Conservation (phyloP, 768 basidiomycete species). For the Tulasnella sp. region DNA sequence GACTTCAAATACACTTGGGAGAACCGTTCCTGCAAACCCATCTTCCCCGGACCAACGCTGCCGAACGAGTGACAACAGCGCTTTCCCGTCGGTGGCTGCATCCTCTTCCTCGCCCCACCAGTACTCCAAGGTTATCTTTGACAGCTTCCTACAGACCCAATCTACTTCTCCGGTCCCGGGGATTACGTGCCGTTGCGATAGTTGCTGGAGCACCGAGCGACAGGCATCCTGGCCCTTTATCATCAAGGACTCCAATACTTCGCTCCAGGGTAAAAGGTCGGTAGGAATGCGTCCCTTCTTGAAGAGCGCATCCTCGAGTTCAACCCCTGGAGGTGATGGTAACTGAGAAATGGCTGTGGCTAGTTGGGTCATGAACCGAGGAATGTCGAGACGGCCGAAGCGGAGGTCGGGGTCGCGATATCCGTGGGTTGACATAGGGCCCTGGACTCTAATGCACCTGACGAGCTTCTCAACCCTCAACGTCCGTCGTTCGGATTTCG, state of each 20-base stretch:
- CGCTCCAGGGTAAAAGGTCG: not conserved
- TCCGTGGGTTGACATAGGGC: not conserved
- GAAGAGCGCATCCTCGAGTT: not conserved
- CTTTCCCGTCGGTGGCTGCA: not conserved
- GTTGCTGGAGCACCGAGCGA: not conserved
- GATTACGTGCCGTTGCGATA: not conserved
- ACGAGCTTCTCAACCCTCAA: not conserved
- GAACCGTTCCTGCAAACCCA: not conserved
- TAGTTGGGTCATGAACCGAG: not conserved
- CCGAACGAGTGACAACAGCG: not conserved
- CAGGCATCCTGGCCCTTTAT: not conserved
- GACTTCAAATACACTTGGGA: not conserved
- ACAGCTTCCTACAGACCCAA: not conserved
- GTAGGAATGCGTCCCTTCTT: not conserved
- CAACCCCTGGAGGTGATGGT: not conserved
- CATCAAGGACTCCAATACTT: not conserved
- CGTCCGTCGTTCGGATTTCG: not conserved
- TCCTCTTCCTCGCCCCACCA: not conserved
- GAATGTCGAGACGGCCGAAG: not conserved
- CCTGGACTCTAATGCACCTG: not conserved
- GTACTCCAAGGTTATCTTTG: not conserved
- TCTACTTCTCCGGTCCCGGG: not conserved
- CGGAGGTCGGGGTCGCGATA: not conserved
- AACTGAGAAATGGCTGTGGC: not conserved
- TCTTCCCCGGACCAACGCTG: not conserved